Base-by-base conservation (phyloP, 352 stramenopile species). In the Globisporangium lucens region DNA sequence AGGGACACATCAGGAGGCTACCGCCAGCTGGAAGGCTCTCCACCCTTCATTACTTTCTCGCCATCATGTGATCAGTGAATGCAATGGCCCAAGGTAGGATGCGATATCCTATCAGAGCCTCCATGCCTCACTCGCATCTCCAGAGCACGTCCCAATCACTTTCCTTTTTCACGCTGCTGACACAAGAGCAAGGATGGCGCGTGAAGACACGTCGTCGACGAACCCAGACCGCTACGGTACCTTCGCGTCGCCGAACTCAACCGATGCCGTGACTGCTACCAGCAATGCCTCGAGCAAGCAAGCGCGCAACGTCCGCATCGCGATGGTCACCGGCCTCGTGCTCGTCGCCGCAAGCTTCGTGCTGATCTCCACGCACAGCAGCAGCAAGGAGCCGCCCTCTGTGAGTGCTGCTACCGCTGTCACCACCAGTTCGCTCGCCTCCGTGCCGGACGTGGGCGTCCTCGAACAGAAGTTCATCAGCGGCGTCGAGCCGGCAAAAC, bases 281-380 rank as follows among this genome's bases (percentile, higher is more conserved):
- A 60, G 38, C 38, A 46, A 15, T 12, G 58, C 8, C 10, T 27
- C 36, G 24, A 12, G 6, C 13, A 64, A 56, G 38, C 35, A 38
- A 15, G 9, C 27, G 38, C 38, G 58, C 38, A 43, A 43, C 58
- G 3, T 36, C 13, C 41, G 58, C 38, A 9, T 64, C 59, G 56
- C 67, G 17, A 17, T 56, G 52, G 60, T 86, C 70, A 29, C 61
- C 1, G 47, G 61, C 4, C 30, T 66, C 17, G 61, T 36, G 61
- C 17, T 66, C 6, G 43, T 35, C 30, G 61, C 24, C 51, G 30
- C 61, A 29, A 30, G 61, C 15, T 66, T 66, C 12, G n/a, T 51
- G 29, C 47, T 66, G 13, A 20, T 66, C 61, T 52, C 61, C 20
- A 47, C 7, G 29, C 47, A 43, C 51, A 66, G 6, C 8, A 27